phyloP scores from a whole-genome alignment of 1,139 yeast genomes.

The Candida neerlandica region DNA sequence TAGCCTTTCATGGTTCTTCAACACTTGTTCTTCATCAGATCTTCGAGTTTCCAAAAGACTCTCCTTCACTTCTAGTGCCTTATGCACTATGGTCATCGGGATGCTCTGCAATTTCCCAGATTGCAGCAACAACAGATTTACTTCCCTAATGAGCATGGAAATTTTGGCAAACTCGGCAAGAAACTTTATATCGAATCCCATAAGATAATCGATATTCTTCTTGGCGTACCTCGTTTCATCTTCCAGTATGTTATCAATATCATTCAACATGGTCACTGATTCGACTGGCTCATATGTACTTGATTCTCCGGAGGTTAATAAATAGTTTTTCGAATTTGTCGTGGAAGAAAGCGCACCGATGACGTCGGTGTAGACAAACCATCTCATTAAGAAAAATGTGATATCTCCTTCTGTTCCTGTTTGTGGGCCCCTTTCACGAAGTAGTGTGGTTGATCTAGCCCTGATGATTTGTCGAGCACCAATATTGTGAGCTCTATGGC shows the following conservation, averaged over 20 bases:
- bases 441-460: slow-evolving; percentile 36
- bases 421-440: slow-evolving; percentile 9
- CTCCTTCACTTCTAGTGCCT: slow-evolving; percentile 52
- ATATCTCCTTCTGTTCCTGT: slow-evolving; percentile 42
- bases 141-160: slow-evolving; percentile 44
- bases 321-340: slow-evolving; percentile 30
- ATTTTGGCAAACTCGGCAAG: slow-evolving; percentile 53
- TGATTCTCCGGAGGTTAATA: slow-evolving; percentile 17
- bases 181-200: slow-evolving; percentile 60
- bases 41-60: slow-evolving; percentile 33
- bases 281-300: slow-evolving; percentile 22
- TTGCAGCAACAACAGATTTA: slow-evolving; percentile 28
- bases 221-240: slow-evolving; percentile 26
- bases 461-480: slow-evolving; percentile 72
- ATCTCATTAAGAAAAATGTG: slow-evolving; percentile 62
- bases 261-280: slow-evolving; percentile 18
- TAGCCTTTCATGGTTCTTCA: slow-evolving; percentile 32
- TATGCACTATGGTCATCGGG: slow-evolving; percentile 39
- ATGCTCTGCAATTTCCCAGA: slow-evolving; percentile 17
- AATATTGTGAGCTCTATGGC: slow-evolving; percentile 65
- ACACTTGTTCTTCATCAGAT: slow-evolving; percentile 38
- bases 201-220: slow-evolving; percentile 55
- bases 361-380: slow-evolving; percentile 74
- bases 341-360: slow-evolving; percentile 60
- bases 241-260: slow-evolving; percentile 11